Evolutionary conservation across 2,329 filamentous ascomycete genomes (phyloP).

Genomic region (Venturia aucupariae): DNA sequence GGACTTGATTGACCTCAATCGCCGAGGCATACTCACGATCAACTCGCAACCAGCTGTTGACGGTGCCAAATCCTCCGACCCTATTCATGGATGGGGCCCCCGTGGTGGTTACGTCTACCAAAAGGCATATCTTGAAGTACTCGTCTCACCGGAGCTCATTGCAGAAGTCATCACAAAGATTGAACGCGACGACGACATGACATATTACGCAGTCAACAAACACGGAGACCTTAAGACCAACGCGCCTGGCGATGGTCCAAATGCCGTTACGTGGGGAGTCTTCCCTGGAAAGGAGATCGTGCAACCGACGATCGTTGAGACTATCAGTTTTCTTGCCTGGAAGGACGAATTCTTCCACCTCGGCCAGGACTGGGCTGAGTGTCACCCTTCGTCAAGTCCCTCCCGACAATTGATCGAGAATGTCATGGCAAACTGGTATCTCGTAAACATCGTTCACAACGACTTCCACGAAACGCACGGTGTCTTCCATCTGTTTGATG

Average conservation of each 20-base stretch:
- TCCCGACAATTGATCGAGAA: slow-evolving; percentile 71
- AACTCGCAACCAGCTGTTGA: slow-evolving; percentile 96
- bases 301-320: slow-evolving; percentile 99
- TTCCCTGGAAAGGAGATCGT: slow-evolving; percentile 98
- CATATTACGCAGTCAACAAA: slow-evolving; percentile 89
- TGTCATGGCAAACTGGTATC: slow-evolving; percentile 83
- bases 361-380: slow-evolving; percentile 88
- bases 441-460: slow-evolving; percentile 97
- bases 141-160: slow-evolving; percentile 74
- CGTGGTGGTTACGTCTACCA: slow-evolving; percentile 95
- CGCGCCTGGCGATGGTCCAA: slow-evolving; percentile 74
- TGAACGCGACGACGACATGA: slow-evolving; percentile 68
- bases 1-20: slow-evolving; percentile 73
- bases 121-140: slow-evolving; percentile 90
- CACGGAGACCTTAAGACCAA: slow-evolving; percentile 76
- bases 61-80: slow-evolving; percentile 77
- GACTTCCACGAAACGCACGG: slow-evolving; percentile 81
- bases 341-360: slow-evolving; percentile 95
- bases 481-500: slow-evolving; percentile 81
- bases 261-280: slow-evolving; percentile 98
- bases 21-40: slow-evolving; percentile 81
- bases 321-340: slow-evolving; percentile 95
- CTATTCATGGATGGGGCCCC: slow-evolving; percentile 88
- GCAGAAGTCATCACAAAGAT: slow-evolving; percentile 69
- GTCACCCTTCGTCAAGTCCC: slow-evolving; percentile 66